Conservation (phyloP, 2,329 filamentous ascomycete genomes). For the Drechslerella dactyloides region DNA sequence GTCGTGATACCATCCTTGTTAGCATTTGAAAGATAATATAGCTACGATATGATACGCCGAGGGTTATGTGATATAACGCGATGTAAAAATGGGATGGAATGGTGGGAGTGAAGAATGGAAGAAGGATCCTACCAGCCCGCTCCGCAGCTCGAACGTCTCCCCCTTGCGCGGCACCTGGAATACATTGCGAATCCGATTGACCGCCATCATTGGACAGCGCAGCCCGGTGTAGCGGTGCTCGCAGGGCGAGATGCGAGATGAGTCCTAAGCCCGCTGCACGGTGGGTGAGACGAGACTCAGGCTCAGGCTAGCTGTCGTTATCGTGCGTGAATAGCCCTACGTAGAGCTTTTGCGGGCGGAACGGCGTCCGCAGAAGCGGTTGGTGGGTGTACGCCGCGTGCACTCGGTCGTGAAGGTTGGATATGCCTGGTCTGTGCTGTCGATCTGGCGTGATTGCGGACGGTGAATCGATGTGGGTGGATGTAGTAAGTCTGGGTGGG, state of each 20-base stretch:
- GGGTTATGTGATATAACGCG: no score
- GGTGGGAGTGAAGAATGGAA: background rate
- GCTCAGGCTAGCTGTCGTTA: no score
- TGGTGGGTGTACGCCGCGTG: no score
- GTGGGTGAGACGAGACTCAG: no score
- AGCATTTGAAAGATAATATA: conserved; percentile 16
- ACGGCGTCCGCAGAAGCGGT: no score
- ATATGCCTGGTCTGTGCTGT: conserved; percentile 22
- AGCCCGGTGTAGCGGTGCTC: conserved; percentile 35
- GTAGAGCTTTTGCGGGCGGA: no score
- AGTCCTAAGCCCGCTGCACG: no score
- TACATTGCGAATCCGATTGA: conserved; percentile 92
- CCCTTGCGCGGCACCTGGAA: conserved; percentile 88
- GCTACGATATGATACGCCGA: no score
- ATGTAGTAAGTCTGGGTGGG: conserved; percentile 2
- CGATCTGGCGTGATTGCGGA: conserved; percentile 8
- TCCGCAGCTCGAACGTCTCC: conserved; percentile 96
- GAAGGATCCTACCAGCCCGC: conserved; percentile 72
- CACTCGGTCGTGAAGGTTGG: no score
- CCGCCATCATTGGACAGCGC: conserved; percentile 73
- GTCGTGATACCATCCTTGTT: conserved; percentile 53
- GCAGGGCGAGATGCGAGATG: conserved; percentile 52
- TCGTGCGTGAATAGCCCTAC: no score
- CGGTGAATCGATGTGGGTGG: conserved; percentile 4
- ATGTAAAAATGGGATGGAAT: background rate